These are phyloP conservation scores for Rhododendron henanense DNA, from an alignment of 148 eudicot species.

Conservation along the genomic window DNA sequence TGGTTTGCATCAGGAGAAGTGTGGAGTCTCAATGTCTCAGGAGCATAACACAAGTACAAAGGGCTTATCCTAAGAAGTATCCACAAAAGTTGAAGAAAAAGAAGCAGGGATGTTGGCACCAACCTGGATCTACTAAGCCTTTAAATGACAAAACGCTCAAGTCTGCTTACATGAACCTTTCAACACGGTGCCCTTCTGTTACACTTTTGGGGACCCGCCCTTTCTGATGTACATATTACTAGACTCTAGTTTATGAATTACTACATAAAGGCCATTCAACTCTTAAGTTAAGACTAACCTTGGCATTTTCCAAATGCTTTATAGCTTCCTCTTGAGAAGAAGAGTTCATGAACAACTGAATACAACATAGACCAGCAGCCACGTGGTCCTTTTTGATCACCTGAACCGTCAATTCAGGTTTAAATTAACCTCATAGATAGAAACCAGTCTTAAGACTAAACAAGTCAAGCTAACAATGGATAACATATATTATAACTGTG, in stretches of 20 bases:
- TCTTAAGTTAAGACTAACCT: slow-evolving; percentile 38
- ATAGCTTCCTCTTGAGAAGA: slow-evolving; percentile 81
- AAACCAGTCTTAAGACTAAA: not conserved
- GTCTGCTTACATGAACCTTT: not conserved
- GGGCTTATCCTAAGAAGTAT: not conserved
- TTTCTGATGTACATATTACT: not conserved
- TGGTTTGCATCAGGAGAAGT: not conserved
- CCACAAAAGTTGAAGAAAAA: not conserved
- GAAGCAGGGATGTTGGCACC: not conserved
- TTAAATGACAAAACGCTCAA: not conserved
- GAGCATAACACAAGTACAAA: not conserved
- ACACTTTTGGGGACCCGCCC: not conserved
- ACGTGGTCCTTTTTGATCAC: slow-evolving; percentile 92
- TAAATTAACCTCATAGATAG: slow-evolving; percentile 5
- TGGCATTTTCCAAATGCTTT: slow-evolving; percentile 85
- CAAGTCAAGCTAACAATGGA: not conserved
- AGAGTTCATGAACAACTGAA: slow-evolving; percentile 94
- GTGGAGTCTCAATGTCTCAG: not conserved
- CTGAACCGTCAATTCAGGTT: slow-evolving; percentile 36
- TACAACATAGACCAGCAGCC: slow-evolving; percentile 98
- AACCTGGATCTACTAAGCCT: not conserved
- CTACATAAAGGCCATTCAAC: not conserved
- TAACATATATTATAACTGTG: not conserved
- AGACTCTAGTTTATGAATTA: not conserved
- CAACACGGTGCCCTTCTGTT: not conserved